Conservation (phyloP, 257 asterid species). For the Scutellaria minor region DNA sequence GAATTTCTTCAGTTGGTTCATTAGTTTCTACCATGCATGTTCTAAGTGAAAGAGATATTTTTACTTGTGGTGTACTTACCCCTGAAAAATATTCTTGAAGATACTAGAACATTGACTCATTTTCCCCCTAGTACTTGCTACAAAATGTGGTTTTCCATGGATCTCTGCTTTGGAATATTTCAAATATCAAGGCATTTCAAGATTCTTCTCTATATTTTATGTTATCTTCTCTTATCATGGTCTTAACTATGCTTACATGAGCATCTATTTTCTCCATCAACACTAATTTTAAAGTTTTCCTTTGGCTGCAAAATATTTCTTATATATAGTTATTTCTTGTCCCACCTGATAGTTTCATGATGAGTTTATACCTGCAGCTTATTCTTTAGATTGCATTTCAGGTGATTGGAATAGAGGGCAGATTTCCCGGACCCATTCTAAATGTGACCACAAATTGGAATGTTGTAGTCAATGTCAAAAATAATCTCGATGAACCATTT, state of each 20-base stretch:
- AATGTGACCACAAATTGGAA: constrained; percentile 96
- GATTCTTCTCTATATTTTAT: background rate
- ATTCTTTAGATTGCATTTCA: constrained; percentile 39
- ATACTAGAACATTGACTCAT: background rate
- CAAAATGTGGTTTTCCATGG: background rate
- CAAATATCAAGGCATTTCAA: background rate
- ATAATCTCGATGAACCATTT: constrained; percentile 82
- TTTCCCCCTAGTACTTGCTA: background rate
- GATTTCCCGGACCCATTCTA: constrained; percentile 86
- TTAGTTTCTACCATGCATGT: background rate
- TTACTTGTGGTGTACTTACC: background rate
- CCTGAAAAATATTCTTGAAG: background rate
- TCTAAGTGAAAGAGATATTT: background rate
- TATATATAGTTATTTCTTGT: background rate
- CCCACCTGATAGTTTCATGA: constrained; percentile 5
- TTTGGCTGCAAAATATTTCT: background rate
- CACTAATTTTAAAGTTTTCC: background rate
- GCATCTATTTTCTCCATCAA: constrained; percentile 10
- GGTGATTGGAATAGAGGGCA: constrained; percentile 90
- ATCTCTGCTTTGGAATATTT: background rate
- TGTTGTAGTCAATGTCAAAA: constrained; percentile 80
- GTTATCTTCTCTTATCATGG: background rate
- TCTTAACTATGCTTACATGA: background rate
- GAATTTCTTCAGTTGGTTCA: background rate
- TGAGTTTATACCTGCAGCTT: constrained; percentile 26